Evolutionary conservation across 2,329 filamentous ascomycete genomes (phyloP), one percentile per base, ranked within the genome.

Genomic region (Beauveria brongniartii): DNA sequence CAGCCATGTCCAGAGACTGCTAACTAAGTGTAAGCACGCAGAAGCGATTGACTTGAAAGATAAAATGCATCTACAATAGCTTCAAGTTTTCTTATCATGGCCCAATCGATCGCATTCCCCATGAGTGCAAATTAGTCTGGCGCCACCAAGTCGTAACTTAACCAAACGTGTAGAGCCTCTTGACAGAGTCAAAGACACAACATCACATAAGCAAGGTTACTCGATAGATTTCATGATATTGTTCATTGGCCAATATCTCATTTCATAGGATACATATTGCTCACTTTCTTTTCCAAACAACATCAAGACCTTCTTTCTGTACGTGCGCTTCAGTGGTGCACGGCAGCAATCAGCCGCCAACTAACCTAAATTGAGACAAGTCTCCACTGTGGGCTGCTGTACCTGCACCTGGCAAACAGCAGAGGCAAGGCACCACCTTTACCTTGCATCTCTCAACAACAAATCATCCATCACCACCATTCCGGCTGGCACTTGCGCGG

Each of bases 401-500:
- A 30, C 9, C 28, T 30, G 28, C 30, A 30, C 30, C 30, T 30
- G 24, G 22, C 46, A 28, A 5, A 14, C 8, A 18, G 18, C 26
- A 22, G 6, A 28, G 6, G 28, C 48, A 51, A 20, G 30, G 10
- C 30, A 34, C 30, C 30, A 34, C 30, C 30, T 34, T 12, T 12
- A 34, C 30, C 30, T 34, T 34, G 30, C 30, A 34, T 10, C 30
- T 34, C 30, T 14, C 28, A 51, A 26, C 34, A n/a, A 16, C 43
- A 40, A 4, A 47, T 18, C 24, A 10, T 51, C 20, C 22, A 12
- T 26, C 24, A 53, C 16, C 46, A 26, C 48, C 37, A 46, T 26
- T 9, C 8, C 54, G 12, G 16, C 24, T 30, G 12, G 12, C 24
- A 22, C 24, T 28, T n/a, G n/a, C 37, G 62, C 66, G 64, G 63